A percentile compares a stretch with the other conserved stretches of the same genome.
phyloP scores from a whole-genome alignment of 108 stramenopile species.

The Pseudonitzschia delicatissima region DNA sequence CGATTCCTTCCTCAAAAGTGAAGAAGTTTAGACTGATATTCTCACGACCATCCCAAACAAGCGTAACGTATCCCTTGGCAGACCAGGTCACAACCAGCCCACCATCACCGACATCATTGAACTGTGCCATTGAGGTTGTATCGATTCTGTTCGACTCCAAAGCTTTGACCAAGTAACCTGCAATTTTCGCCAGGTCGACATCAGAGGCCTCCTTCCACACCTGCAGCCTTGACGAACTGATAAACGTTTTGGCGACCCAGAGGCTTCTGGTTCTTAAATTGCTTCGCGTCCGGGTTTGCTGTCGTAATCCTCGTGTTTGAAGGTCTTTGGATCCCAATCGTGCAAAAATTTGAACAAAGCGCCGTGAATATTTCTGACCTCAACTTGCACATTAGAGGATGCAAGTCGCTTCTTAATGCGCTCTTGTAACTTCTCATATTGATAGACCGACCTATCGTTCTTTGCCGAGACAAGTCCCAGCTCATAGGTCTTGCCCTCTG shows the following conservation, averaged over 20 bases:
- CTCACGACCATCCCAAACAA: constrained; percentile 41
- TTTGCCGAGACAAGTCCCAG: constrained; percentile 15
- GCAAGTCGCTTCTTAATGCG: constrained; percentile 17
- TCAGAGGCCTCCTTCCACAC: constrained; percentile 1
- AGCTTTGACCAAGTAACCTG: background rate
- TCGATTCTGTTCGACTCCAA: constrained; percentile 5
- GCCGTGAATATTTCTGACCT: constrained; percentile 16
- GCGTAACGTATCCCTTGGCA: constrained; percentile 19
- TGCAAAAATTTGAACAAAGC: constrained; percentile 8
- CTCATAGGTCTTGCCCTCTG: constrained; percentile 18
- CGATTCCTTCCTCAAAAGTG: constrained; percentile 27
- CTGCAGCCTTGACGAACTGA: constrained; percentile 38
- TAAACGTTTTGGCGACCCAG: constrained; percentile 61
- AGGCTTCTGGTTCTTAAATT: constrained; percentile 63
- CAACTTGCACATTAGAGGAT: background rate
- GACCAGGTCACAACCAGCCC: constrained; percentile 16
- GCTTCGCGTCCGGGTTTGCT: constrained; percentile 48
- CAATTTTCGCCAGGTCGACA: constrained; percentile 8
- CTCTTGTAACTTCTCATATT: constrained; percentile 13
- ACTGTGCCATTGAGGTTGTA: constrained; percentile 11
- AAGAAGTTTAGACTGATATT: constrained; percentile 49
- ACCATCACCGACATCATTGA: constrained; percentile 24
- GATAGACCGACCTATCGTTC: background rate
- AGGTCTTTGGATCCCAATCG: constrained; percentile 20
- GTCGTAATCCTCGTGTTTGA: constrained; percentile 58